phyloP scores from a whole-genome alignment of 345 rosid genomes.

The Rhodamnia argentea region DNA sequence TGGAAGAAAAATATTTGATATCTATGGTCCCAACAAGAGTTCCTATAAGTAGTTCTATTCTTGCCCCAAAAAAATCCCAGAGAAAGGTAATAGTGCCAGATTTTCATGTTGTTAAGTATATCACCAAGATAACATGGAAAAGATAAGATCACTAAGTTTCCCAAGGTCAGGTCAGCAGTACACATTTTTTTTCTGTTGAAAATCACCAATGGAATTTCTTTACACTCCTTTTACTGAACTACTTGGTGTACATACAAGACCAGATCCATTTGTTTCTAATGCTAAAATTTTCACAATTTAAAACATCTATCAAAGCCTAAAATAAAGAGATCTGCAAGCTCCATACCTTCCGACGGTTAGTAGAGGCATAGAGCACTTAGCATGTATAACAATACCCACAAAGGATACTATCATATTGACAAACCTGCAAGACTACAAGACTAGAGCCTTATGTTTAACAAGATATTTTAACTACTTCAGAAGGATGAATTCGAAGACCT shows the following conservation, averaged over 20 bases:
- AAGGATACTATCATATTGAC: constrained; percentile 6
- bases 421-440: constrained; percentile 28
- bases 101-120: background rate
- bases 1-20: background rate
- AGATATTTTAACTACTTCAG: background rate
- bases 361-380: constrained; percentile 16
- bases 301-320: constrained; percentile 2
- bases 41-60: background rate
- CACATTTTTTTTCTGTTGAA: background rate
- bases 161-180: background rate
- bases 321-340: constrained; percentile 3
- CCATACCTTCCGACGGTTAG: constrained; percentile 29
- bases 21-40: background rate
- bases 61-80: background rate
- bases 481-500: background rate
- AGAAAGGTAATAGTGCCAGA: background rate
- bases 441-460: constrained; percentile 5
- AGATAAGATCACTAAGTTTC: background rate
- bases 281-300: background rate
- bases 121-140: too few relatives aligned
- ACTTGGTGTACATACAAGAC: background rate
- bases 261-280: background rate
- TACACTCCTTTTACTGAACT: background rate
- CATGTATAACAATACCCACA: constrained; percentile 10
- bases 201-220: background rate